phyloP scores from a whole-genome alignment of 2,329 filamentous ascomycete species.

The Incumbomyces lentus region DNA sequence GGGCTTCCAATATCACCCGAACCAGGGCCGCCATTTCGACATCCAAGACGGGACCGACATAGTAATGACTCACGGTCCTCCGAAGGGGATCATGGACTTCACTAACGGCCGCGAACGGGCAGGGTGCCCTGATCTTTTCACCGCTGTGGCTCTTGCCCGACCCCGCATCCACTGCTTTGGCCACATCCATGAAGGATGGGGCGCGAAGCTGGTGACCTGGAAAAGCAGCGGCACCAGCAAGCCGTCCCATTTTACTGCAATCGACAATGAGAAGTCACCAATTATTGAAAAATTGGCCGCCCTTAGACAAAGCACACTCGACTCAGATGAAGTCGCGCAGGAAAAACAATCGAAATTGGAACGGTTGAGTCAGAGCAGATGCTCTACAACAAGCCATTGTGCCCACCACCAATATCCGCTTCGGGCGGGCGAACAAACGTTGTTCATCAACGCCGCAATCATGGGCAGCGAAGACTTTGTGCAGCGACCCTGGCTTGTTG shows the following conservation, averaged over 20 bases:
- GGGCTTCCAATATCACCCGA: constrained; percentile 41
- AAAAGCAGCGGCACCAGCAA: constrained; percentile 21
- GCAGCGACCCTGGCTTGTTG: constrained; percentile 46
- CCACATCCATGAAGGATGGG: constrained; percentile 44
- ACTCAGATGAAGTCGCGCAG: constrained; percentile 5
- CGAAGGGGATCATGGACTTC: constrained; percentile 41
- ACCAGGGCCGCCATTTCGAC: constrained; percentile 29
- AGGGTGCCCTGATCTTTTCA: constrained; percentile 27
- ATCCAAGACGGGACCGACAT: constrained; percentile 32
- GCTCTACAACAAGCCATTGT: constrained; percentile 32
- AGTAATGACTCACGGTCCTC: constrained; percentile 48
- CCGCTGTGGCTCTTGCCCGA: constrained; percentile 23
- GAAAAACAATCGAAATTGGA: constrained; percentile 6
- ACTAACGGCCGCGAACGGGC: constrained; percentile 24
- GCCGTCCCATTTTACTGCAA: constrained; percentile 37
- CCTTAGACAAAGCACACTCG: constrained; percentile 11
- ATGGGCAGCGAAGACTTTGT: constrained; percentile 33
- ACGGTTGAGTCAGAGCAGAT: constrained; percentile 21
- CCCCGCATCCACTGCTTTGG: constrained; percentile 33
- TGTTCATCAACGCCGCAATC: constrained; percentile 53
- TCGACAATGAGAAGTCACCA: constrained; percentile 34
- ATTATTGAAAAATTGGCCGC: constrained; percentile 28
- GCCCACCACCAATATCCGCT: constrained; percentile 26
- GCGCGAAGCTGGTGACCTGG: constrained; percentile 46
- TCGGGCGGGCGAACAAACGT: constrained; percentile 37